Base-by-base conservation (phyloP, 225 moss, liverwort and hornwort species). In the Pleurozium schreberi region DNA sequence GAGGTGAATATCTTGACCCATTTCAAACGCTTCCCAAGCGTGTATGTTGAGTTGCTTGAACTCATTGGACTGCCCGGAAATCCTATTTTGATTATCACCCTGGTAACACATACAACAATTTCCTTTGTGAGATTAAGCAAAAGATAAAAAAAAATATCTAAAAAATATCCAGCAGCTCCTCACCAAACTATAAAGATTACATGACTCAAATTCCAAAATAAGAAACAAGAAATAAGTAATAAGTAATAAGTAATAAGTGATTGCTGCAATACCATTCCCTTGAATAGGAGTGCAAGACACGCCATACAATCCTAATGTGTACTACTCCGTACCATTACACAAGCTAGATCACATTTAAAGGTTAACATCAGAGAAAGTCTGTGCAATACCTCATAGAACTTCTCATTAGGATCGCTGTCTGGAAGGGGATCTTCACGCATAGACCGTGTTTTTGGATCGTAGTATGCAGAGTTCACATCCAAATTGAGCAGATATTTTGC, bases 361-460 rank as follows among this genome's bases (percentile, higher is more conserved):
- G 52, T 33, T 73, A 62, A 67, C 22, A 58, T 64, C 28, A 76
- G 17, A 71, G 68, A 31, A 67, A 62, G 53, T 36, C 49, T 74
- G 42, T 31, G 63, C 84, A 92, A 85, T 92, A 98, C 97, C 77
- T 96, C 96, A 90, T 97, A 99, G 66, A 99, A 99, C 84, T 99
- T 99, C 93, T 99, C 98, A 90, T 96, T 96, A 23, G 97, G 97
- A 93, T 99, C 96, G 42, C 96, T 96, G 87, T 99, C 97, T 57
- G 97, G 96, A 89, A 99, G 94, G 45, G 97, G 97, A 91, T 99
- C 98, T 92, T 99, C 97, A 78, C 97, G 95, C 98, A 99, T 99
- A 79, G 97, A 99, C 81, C 97, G 95, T 33, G 98, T 99, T 81
- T 99, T 99, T 28, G 98, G 97, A 87, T 99, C 96, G 77, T 99